Conservation (phyloP, 1,284 basidiomycete species). For the Leccinum pachyderme region DNA sequence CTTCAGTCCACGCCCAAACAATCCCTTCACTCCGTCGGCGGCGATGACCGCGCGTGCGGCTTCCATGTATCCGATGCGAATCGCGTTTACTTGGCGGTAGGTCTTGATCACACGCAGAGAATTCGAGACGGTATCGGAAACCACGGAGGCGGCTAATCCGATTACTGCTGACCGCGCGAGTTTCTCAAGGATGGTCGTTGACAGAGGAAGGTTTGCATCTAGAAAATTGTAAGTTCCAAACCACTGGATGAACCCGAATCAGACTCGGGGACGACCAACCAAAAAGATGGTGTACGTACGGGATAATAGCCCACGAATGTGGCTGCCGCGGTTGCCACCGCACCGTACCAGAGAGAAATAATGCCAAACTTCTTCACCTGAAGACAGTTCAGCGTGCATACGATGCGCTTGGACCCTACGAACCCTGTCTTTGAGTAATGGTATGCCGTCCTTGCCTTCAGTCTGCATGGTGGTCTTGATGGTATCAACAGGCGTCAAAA, state of each 20-base stretch:
- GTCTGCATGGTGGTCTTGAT: conserved; percentile 92
- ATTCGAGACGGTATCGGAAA: conserved; percentile 83
- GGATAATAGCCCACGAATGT: conserved; percentile 92
- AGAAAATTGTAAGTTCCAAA: conserved; percentile 86
- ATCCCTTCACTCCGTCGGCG: conserved; percentile 60
- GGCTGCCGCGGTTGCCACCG: conserved; percentile 83
- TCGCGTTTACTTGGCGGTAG: conserved; percentile 84
- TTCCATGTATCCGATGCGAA: conserved; percentile 69
- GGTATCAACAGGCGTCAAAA: conserved; percentile 85
- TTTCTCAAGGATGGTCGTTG: conserved; percentile 53
- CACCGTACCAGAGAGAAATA: conserved; percentile 82
- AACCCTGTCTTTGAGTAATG: conserved; percentile 65
- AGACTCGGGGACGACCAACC: not conserved
- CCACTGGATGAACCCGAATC: conserved; percentile 44
- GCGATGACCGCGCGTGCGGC: conserved; percentile 67
- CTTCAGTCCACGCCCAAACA: conserved; percentile 81
- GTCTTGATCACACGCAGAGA: conserved; percentile 90
- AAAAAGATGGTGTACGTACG: conserved; percentile 34
- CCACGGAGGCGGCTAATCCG: conserved; percentile 78
- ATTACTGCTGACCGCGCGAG: conserved; percentile 81
- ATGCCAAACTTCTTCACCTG: conserved; percentile 75
- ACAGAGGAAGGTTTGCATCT: conserved; percentile 55
- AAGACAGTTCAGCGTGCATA: not conserved
- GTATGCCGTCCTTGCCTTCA: conserved; percentile 68
- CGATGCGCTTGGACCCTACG: conserved; percentile 16